A percentile compares a stretch with the other conserved stretches of the same genome.
phyloP scores from a whole-genome alignment of 129 eudicot genomes.

The carrot (Daucus carota) region DNA sequence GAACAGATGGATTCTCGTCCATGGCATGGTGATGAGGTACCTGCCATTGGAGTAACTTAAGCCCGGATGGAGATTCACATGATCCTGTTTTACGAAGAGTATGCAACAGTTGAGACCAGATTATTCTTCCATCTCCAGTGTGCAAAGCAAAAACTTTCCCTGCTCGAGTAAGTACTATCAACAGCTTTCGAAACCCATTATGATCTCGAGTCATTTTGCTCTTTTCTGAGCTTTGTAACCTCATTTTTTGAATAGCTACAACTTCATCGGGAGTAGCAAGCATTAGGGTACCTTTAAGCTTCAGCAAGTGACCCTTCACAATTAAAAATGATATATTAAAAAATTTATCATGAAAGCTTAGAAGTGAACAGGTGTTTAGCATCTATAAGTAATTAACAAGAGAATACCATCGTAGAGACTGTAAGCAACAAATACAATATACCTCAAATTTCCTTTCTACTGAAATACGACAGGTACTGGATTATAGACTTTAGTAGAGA shows the following conservation, averaged over 20 bases:
- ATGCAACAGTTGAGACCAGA: constrained; percentile 76
- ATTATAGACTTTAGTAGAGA: too few species aligned
- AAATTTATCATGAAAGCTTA: neutral
- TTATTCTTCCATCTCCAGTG: constrained; percentile 91
- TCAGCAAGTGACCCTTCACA: constrained; percentile 86
- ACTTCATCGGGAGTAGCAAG: constrained; percentile 88
- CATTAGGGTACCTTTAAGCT: constrained; percentile 95
- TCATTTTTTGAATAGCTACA: constrained; percentile 64
- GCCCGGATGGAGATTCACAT: constrained; percentile 56
- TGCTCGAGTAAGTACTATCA: constrained; percentile 79
- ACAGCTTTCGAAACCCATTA: constrained; percentile 82
- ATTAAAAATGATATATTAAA: constrained; percentile 10
- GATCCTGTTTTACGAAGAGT: constrained; percentile 53
- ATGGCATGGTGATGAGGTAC: constrained; percentile 94
- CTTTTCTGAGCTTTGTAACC: constrained; percentile 73
- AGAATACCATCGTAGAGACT: neutral
- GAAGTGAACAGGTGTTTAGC: neutral
- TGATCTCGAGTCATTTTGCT: constrained; percentile 96
- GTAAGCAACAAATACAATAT: neutral
- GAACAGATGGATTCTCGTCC: constrained; percentile 84
- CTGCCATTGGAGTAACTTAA: constrained; percentile 78
- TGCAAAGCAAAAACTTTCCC: constrained; percentile 90
- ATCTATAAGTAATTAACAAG: neutral
- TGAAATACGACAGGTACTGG: neutral
- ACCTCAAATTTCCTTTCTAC: neutral